A percentile compares a stretch with the other conserved stretches of the same genome.
Evolutionary conservation across 2,329 filamentous ascomycete species (phyloP).

Genomic region (Periconia macrospinosa): DNA sequence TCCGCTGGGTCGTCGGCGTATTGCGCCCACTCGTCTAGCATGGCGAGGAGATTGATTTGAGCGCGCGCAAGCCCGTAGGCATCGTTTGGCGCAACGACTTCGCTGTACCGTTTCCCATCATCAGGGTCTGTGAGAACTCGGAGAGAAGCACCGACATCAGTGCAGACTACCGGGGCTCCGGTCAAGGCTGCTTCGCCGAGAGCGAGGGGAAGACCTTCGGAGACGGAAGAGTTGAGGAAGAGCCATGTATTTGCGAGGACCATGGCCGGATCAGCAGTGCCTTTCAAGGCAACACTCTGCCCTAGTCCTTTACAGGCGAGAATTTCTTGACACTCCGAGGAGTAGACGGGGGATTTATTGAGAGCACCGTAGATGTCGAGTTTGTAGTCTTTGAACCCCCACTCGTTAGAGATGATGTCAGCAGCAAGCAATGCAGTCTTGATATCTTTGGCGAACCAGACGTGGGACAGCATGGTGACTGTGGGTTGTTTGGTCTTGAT

Average conservation of each 20-base stretch:
- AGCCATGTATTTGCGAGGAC: conserved; percentile 48
- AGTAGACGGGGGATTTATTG: conserved; percentile 64
- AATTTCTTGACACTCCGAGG: conserved; percentile 61
- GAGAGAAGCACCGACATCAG: conserved; percentile 59
- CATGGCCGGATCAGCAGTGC: conserved; percentile 57
- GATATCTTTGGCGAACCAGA: conserved; percentile 64
- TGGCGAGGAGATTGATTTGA: conserved; percentile 63
- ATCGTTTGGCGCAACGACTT: conserved; percentile 67
- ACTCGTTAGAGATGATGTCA: conserved; percentile 67
- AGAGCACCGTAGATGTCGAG: conserved; percentile 66
- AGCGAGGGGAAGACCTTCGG: conserved; percentile 59
- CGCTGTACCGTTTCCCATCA: conserved; percentile 55
- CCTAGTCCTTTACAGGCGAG: conserved; percentile 59
- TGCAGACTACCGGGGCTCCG: conserved; percentile 59
- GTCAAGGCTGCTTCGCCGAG: conserved; percentile 61
- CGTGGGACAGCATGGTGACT: conserved; percentile 67
- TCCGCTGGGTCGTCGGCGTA: conserved; percentile 57
- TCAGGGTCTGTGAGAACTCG: conserved; percentile 59
- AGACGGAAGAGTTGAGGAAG: conserved; percentile 59
- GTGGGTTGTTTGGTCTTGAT: conserved; percentile 63
- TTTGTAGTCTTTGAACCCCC: conserved; percentile 66
- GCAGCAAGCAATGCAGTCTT: conserved; percentile 66
- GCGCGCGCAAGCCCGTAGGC: conserved; percentile 61
- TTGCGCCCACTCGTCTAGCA: conserved; percentile 63
- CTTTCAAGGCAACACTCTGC: conserved; percentile 55